A percentile compares a stretch with the other conserved stretches of the same genome.
Conservation (phyloP, 306 rosid genomes). For the Quercus rubra region DNA sequence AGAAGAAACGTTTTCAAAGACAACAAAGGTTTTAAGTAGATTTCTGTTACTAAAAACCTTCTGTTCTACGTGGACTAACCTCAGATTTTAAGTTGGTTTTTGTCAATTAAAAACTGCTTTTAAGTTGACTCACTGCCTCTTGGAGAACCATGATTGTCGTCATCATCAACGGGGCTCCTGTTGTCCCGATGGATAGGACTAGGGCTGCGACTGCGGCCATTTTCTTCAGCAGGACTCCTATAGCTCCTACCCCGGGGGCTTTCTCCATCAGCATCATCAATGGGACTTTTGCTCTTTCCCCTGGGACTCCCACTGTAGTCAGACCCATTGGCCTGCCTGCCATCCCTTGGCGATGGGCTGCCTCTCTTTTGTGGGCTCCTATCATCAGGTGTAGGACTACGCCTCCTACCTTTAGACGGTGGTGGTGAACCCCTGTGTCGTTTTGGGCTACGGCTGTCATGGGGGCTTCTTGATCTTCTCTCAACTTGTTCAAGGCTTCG, state of each 20-base stretch:
- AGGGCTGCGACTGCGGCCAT: constrained; percentile 42
- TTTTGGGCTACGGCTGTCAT: constrained; percentile 45
- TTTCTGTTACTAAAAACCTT: neutral
- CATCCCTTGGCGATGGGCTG: constrained; percentile 34
- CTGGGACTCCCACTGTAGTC: constrained; percentile 38
- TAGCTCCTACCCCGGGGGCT: constrained; percentile 23
- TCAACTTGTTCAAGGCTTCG: constrained; percentile 36
- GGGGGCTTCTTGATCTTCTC: constrained; percentile 50
- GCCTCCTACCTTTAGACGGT: constrained; percentile 45
- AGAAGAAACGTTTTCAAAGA: neutral
- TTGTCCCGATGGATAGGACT: constrained; percentile 42
- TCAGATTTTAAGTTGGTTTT: constrained; percentile 2
- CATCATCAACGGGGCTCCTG: constrained; percentile 45
- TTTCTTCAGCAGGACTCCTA: constrained; percentile 33
- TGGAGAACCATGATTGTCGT: constrained; percentile 41
- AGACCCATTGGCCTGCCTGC: constrained; percentile 14
- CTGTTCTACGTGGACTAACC: constrained; percentile 22
- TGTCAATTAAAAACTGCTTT: neutral
- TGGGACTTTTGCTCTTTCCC: constrained; percentile 44
- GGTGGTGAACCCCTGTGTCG: constrained; percentile 36
- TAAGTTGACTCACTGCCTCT: constrained; percentile 41
- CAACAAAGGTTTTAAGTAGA: neutral
- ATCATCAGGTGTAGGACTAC: constrained; percentile 29
- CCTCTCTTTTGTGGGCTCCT: constrained; percentile 40
- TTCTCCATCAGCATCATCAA: constrained; percentile 29